Percentiles rank a stretch among this genome's conserved stretches.
phyloP scores from a whole-genome alignment of 257 asterid genomes.

The Solanum stenotomum region DNA sequence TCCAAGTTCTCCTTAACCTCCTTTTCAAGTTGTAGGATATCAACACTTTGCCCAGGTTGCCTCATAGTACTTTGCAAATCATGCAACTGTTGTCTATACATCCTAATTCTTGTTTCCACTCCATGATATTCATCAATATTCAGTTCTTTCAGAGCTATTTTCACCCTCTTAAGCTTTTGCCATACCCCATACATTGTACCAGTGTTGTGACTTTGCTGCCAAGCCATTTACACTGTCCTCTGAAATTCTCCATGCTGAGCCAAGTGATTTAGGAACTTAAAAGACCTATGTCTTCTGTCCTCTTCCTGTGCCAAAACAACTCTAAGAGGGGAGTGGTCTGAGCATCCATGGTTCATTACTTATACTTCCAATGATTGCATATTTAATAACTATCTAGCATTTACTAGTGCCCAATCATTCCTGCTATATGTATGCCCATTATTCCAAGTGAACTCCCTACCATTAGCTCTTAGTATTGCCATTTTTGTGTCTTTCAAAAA shows the following conservation, averaged over 20 bases:
- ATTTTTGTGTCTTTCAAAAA: no score
- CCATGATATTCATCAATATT: background rate
- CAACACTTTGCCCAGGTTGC: background rate
- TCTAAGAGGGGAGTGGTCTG: background rate
- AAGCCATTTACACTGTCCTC: background rate
- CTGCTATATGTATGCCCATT: background rate
- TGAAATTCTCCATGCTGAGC: background rate
- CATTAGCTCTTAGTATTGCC: background rate
- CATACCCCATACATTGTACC: background rate
- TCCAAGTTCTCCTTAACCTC: background rate
- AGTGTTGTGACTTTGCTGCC: background rate
- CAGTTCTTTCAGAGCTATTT: background rate
- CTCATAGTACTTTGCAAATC: background rate
- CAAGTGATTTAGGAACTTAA: background rate
- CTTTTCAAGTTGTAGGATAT: background rate
- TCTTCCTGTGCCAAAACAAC: background rate
- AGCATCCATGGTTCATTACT: background rate
- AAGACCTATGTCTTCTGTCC: background rate
- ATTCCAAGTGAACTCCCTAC: background rate
- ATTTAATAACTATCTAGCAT: background rate
- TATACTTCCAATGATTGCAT: background rate
- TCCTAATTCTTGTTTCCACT: background rate
- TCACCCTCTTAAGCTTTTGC: background rate
- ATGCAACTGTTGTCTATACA: background rate
- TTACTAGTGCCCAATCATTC: background rate